phyloP scores from a whole-genome alignment of 2,329 filamentous ascomycete genomes.

The Fusarium odoratissimum region DNA sequence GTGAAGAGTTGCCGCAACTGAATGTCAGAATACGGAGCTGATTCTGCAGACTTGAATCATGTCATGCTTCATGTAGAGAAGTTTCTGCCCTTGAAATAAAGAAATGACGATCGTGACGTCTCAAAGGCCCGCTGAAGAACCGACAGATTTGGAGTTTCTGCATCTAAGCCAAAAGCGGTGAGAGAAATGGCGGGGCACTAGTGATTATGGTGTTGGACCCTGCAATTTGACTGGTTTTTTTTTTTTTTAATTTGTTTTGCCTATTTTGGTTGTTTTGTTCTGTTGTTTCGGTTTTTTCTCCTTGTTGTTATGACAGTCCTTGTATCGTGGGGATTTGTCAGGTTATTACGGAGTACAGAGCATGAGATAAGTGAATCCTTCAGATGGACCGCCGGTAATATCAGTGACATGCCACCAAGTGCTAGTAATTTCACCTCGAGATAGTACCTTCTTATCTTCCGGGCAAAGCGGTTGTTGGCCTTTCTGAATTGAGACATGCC shows the following conservation, averaged over 20 bases:
- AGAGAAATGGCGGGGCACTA: slow-evolving; percentile 29
- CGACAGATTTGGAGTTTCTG: slow-evolving; percentile 21
- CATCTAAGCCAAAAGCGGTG: slow-evolving; percentile 39
- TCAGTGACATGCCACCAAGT: slow-evolving; percentile 6
- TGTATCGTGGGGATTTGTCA: neutral
- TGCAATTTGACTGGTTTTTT: slow-evolving; percentile 39
- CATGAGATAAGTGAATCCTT: neutral
- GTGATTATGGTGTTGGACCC: slow-evolving; percentile 36
- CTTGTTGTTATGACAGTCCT: neutral
- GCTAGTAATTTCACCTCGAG: slow-evolving; percentile 5
- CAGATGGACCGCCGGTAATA: neutral
- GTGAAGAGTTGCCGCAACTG: neutral
- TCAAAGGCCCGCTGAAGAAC: neutral
- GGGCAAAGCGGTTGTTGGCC: slow-evolving; percentile 20
- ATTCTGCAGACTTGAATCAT: neutral
- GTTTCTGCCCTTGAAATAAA: neutral
- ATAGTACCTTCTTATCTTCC: slow-evolving; percentile 12
- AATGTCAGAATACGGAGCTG: too few species aligned
- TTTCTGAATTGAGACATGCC: slow-evolving; percentile 10
- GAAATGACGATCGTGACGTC: slow-evolving; percentile 2
- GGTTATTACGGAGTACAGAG: neutral
- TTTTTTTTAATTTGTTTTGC: slow-evolving; percentile 18
- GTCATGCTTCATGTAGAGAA: neutral
- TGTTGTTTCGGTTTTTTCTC: neutral
- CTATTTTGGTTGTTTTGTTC: slow-evolving; percentile 2